Evolutionary conservation across 148 eudicot species (phyloP).

Genomic region (Rhododendron mucronatum): DNA sequence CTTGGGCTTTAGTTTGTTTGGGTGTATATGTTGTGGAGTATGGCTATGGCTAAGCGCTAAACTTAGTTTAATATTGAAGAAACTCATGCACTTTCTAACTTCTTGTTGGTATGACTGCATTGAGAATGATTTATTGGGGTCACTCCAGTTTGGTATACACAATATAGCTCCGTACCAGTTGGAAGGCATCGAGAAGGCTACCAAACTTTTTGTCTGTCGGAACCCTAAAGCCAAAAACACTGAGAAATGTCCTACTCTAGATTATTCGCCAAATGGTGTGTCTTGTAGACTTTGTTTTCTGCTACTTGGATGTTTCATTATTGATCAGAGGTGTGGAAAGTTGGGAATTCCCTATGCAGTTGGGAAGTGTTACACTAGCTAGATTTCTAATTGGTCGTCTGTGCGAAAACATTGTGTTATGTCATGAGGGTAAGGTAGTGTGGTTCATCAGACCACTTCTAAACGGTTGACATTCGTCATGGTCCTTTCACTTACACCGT

Average conservation of each 20-base stretch:
- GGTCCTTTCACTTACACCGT: neutral
- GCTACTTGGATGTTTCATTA: neutral
- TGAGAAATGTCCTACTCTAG: slow-evolving; percentile 12
- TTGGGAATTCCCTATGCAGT: neutral
- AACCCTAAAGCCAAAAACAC: slow-evolving; percentile 14
- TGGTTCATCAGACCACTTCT: neutral
- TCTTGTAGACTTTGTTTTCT: neutral
- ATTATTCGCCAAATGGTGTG: slow-evolving; percentile 25
- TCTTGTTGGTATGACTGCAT: slow-evolving; percentile 57
- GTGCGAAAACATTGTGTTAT: neutral
- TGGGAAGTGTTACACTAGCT: neutral
- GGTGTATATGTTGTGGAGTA: slow-evolving; percentile 17
- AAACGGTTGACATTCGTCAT: neutral
- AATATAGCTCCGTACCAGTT: slow-evolving; percentile 55
- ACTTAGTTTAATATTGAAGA: neutral
- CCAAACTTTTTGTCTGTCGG: slow-evolving; percentile 29
- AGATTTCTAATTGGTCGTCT: neutral
- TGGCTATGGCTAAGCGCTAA: neutral
- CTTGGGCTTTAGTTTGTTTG: no score
- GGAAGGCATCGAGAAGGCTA: slow-evolving; percentile 58
- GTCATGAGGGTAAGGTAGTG: neutral
- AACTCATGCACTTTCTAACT: slow-evolving; percentile 8
- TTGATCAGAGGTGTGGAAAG: neutral
- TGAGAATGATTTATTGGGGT: slow-evolving; percentile 58
- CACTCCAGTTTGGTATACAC: slow-evolving; percentile 38